Conservation (phyloP, 2,329 filamentous ascomycete species). For the Penicillium hordei region DNA sequence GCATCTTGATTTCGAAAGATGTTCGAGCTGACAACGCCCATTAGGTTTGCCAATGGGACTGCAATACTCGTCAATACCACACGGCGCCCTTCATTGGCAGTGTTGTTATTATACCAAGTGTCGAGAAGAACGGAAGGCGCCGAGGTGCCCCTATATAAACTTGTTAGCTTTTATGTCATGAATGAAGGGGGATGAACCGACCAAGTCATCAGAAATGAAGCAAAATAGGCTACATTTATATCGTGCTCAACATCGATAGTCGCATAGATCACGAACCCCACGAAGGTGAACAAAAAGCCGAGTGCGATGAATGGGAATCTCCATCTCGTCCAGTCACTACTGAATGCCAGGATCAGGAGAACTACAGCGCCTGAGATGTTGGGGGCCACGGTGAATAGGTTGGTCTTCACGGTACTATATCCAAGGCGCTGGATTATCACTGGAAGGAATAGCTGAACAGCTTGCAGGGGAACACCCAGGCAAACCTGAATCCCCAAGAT, state of each 20-base stretch:
- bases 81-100: slow-evolving; percentile 68
- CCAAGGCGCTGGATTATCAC: slow-evolving; percentile 37
- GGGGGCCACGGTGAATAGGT: slow-evolving; percentile 66
- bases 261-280: slow-evolving; percentile 72
- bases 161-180: neutral
- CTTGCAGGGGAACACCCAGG: slow-evolving; percentile 31
- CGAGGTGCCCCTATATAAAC: slow-evolving; percentile 55
- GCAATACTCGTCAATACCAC: slow-evolving; percentile 66
- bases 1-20: slow-evolving; percentile 62
- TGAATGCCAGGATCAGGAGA: slow-evolving; percentile 68
- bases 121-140: slow-evolving; percentile 61
- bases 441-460: slow-evolving; percentile 32
- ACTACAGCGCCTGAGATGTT: slow-evolving; percentile 70
- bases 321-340: slow-evolving; percentile 61
- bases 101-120: slow-evolving; percentile 74
- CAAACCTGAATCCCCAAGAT: slow-evolving; percentile 31
- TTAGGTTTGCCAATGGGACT: slow-evolving; percentile 69
- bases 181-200: slow-evolving; percentile 26
- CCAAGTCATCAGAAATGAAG: slow-evolving; percentile 75
- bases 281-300: slow-evolving; percentile 69
- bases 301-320: slow-evolving; percentile 67
- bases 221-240: slow-evolving; percentile 65
- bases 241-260: slow-evolving; percentile 60
- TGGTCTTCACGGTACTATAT: slow-evolving; percentile 61
- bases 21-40: slow-evolving; percentile 66